Conservation (phyloP, 2,329 filamentous ascomycete species). For the Trichoderma breve region DNA sequence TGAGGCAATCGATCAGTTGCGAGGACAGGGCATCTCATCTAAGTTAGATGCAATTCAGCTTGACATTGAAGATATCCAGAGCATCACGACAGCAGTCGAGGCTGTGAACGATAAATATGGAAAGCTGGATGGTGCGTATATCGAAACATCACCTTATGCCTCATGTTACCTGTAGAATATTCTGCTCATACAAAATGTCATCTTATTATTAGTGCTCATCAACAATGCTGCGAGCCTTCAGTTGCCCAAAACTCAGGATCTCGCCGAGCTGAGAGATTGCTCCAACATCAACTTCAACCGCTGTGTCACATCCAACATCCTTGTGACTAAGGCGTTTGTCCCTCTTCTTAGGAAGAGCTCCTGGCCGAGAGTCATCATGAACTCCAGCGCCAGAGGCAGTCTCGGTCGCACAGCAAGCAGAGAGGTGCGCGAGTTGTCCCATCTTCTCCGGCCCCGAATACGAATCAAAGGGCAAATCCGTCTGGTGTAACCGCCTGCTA, state of each 20-base stretch:
- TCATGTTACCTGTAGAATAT: not conserved
- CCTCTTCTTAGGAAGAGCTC: slow-evolving; percentile 17
- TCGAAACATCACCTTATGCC: not conserved
- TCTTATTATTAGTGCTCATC: not conserved
- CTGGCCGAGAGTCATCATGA: slow-evolving; percentile 24
- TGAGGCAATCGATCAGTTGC: slow-evolving; percentile 5
- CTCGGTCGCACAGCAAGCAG: slow-evolving; percentile 22
- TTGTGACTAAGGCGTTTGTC: slow-evolving; percentile 21
- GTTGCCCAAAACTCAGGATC: not conserved
- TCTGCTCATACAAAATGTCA: not conserved
- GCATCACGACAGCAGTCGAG: slow-evolving; percentile 19
- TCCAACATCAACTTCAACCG: slow-evolving; percentile 23
- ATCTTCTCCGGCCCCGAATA: not conserved
- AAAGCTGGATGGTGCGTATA: slow-evolving; percentile 23
- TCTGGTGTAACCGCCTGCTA: not conserved
- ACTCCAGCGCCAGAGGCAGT: slow-evolving; percentile 23
- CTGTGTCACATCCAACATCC: slow-evolving; percentile 22
- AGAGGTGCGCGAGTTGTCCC: slow-evolving; percentile 4
- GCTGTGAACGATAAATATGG: slow-evolving; percentile 22
- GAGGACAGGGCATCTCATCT: not conserved
- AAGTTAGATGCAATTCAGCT: slow-evolving; percentile 18
- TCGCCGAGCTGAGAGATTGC: slow-evolving; percentile 11
- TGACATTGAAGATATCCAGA: slow-evolving; percentile 24
- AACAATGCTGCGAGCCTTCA: slow-evolving; percentile 20
- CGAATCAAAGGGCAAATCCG: not conserved